Conservation (phyloP, 1,284 basidiomycete species). For the Cutaneotrichosporon sp. region DNA sequence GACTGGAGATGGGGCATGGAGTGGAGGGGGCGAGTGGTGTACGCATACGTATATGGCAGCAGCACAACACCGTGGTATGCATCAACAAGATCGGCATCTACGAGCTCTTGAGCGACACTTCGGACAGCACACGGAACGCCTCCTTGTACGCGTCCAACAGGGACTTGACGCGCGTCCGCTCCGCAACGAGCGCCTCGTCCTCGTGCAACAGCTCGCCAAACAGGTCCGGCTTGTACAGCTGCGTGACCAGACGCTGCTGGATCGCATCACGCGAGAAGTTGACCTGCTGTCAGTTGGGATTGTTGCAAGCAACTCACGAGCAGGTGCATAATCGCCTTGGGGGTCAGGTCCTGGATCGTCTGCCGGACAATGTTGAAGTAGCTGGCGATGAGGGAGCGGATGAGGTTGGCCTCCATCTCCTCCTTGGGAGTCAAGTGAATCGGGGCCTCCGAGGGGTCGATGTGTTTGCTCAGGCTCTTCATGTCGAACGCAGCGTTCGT, state of each 20-base stretch:
- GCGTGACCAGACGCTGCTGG: conserved; percentile 90
- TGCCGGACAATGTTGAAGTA: conserved; percentile 97
- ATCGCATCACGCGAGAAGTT: conserved; percentile 96
- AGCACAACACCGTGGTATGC: neutral
- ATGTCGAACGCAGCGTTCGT: conserved; percentile 92
- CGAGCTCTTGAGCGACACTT: conserved; percentile 51
- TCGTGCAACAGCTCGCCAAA: conserved; percentile 92
- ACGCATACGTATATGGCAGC: neutral
- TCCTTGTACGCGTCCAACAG: conserved; percentile 96
- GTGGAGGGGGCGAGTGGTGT: neutral
- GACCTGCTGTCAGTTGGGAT: conserved; percentile 64
- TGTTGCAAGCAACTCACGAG: conserved; percentile 33
- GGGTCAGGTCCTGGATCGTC: conserved; percentile 94
- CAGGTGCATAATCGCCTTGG: conserved; percentile 91
- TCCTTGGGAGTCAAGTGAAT: conserved; percentile 71
- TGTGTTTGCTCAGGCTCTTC: conserved; percentile 96
- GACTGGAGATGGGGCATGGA: neutral
- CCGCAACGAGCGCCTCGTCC: conserved; percentile 91
- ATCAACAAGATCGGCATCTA: conserved; percentile 18
- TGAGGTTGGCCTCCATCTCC: conserved; percentile 94
- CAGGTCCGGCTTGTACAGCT: conserved; percentile 90
- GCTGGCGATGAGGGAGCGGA: conserved; percentile 88
- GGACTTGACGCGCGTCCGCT: conserved; percentile 90
- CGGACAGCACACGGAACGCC: conserved; percentile 70
- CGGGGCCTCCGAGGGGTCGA: conserved; percentile 69